Evolutionary conservation across 257 asterid species (phyloP), one percentile per base, ranked within the genome.

Genomic region (Lycium ferocissimum): DNA sequence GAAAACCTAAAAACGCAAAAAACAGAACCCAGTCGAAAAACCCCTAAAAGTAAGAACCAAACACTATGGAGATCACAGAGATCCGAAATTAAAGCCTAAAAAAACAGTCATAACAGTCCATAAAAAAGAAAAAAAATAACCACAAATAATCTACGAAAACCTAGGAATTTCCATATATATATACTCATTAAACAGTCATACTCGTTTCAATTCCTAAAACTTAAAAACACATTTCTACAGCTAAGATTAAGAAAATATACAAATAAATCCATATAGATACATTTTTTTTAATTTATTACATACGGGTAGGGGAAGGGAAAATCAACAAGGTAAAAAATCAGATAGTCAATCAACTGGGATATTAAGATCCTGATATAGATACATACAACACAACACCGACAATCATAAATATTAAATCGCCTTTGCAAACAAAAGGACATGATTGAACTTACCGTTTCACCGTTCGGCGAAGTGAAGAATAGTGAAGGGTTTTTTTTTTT

Each of bases 1-100:
- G 53, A 26, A 73, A 73, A 73, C 61, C 20, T 73, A 67, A 26
- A 51, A 54, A 53, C 15, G 17, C 6, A 40, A 61, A 13, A 43
- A 61, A n/a, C 59, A 62, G 56, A 59, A 80, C 63, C 85, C 86
- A 72, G 84, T 73, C 85, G 84, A 85, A 71, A 86, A 91, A 91
- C 65, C 89, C 92, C 94, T 86, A 87, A 86, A 90, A 89, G 71
- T 45, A 84, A 53, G 66, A 79, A 88, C 85, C 86, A 84, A 85
- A 84, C 90, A 87, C 92, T 73, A 85, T 80, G 79, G 73, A 84
- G 85, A 86, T 85, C 90, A 85, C 80, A 89, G 89, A 90, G 97
- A 93, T 94, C 96, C 95, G 93, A 85, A 88, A 89, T 88, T 83
- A 70, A 40, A 81, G 91, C 90, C 89, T 49, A 10, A 73, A 85